These are phyloP conservation scores for Ceratocystis lukuohia DNA, from an alignment of 2,329 filamentous ascomycete genomes.

Conservation along the genomic window DNA sequence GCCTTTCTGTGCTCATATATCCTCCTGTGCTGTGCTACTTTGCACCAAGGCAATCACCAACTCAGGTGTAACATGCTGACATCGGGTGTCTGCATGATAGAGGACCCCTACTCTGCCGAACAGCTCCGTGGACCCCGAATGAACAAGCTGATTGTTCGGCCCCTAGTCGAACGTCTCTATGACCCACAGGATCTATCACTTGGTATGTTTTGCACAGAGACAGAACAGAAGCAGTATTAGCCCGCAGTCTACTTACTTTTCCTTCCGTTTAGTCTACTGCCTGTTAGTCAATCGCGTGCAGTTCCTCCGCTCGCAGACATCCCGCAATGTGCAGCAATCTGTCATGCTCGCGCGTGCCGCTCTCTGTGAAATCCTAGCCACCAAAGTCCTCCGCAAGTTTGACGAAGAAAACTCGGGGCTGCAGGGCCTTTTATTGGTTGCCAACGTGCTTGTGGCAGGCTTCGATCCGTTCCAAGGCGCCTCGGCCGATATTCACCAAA, in stretches of 20 bases:
- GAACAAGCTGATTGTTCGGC: conserved; percentile 49
- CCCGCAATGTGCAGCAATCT: conserved; percentile 52
- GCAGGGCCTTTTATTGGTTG: conserved; percentile 48
- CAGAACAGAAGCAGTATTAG: background rate
- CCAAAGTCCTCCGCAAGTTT: conserved; percentile 51
- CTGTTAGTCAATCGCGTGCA: conserved; percentile 57
- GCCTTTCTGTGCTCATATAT: background rate
- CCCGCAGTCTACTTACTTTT: conserved; percentile 4
- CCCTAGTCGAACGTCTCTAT: conserved; percentile 51
- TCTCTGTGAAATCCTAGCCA: conserved; percentile 56
- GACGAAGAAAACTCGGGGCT: conserved; percentile 53
- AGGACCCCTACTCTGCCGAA: conserved; percentile 34
- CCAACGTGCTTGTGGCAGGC: conserved; percentile 37
- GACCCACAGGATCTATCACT: conserved; percentile 48
- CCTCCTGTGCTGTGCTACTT: background rate
- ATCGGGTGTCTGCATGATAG: conserved; percentile 19
- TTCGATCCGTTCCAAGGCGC: conserved; percentile 19
- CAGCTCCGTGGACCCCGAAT: conserved; percentile 52
- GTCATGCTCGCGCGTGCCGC: conserved; percentile 55
- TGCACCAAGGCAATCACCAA: background rate
- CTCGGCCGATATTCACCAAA: conserved; percentile 32
- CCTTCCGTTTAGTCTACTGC: conserved; percentile 44
- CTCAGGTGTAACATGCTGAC: background rate
- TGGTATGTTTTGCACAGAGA: conserved; percentile 27
- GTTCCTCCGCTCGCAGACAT: conserved; percentile 50